Base-by-base conservation (phyloP, 139 green algal species). In the Desmodesmus armatus region DNA sequence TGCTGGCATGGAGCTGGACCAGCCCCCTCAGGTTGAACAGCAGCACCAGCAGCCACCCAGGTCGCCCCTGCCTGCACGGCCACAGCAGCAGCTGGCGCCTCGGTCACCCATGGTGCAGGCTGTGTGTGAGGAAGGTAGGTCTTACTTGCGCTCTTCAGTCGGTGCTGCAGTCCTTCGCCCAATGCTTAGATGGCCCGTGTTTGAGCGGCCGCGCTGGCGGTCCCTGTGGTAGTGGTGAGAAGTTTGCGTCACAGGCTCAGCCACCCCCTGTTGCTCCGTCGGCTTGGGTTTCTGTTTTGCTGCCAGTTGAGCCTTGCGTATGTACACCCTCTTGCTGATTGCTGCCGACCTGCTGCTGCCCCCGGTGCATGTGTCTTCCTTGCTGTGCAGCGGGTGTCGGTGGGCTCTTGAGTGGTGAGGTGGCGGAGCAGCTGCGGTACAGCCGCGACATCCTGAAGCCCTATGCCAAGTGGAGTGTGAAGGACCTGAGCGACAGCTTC, bases 361-460 rank as follows among this genome's bases (percentile, higher is more conserved):
- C 21, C 66, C 31, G 40, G 21, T 29, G 1, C 53, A 4, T 80
- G 15, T 72, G 55, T 25, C 25, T 21, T 73, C 55, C 41, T 27
- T 29, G 31, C 71, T 62, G 71, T 73, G 53, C 69, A 77, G 39
- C 19, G 0, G 58, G 29, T 13, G 27, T 35, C 31, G 66, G 15
- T 49, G 66, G 29, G 11, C 35, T 74, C 2, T 39, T 69, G n/a
- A 69, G n/a, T n/a, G n/a, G n/a, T 55, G 47, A 21, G 7, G 47
- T 21, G 47, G 9, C 47, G 17, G 71, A 79, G 15, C 43, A 49
- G 53, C 55, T 82, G 76, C 27, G 17, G 9, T 82, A 82, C 53
- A 72, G 76, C 37, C 71, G 29, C n/a, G 76, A 82, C 53, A 82
- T 82, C 76, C 62, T 82, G 44, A 35, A 55, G 2, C 55, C 35